Base-by-base conservation (phyloP, 2,329 filamentous ascomycete species). In the Thermomyces lanuginosus region DNA sequence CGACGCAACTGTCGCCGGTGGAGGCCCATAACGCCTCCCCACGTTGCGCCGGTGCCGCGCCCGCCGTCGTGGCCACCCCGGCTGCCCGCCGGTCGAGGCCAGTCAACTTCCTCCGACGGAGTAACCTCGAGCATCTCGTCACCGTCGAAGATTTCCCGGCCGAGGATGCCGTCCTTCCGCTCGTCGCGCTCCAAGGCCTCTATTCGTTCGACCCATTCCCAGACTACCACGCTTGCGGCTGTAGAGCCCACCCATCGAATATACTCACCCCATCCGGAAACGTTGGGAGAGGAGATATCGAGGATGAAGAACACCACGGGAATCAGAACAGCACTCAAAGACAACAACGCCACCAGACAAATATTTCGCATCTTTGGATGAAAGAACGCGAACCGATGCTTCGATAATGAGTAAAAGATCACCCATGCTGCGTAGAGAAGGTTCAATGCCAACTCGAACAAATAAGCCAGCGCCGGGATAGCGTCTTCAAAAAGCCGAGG, bases 121-220 rank as follows among this genome's bases (percentile, higher is more conserved):
- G 64, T 71, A 22, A 67, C 59, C 28, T 86, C 79, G 19, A 92
- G 62, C 75, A 89, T 91, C 46, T 92, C 84, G 42, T 93, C 84
- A 3, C 83, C 84, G 40, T 93, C 84, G 44, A 92, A 92, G 0
- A 93, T 73, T 45, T 93, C 84, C 36, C 84, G 65, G 3, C 84
- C 84, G 1, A 93, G 57, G 29, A 93, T 91, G 1, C 84, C 84
- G 41, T 92, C 83, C 53, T 91, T 92, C 53, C 84, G 82, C 49
- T 92, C 83, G 49, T 92, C 83, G 39, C 84, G 71, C 56, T 93
- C 84, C 34, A 92, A 54, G 0, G 83, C 81, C 49, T 93, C 84
- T 25, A 93, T 93, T 14, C 84, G 69, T 52, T 93, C 84, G 3
- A 93, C 84, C 84, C 84, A 93, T 52, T 93, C 84, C 84, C 84